phyloP scores from a whole-genome alignment of 75 land plant genomes.

The Chamaecyparis obtusa region DNA sequence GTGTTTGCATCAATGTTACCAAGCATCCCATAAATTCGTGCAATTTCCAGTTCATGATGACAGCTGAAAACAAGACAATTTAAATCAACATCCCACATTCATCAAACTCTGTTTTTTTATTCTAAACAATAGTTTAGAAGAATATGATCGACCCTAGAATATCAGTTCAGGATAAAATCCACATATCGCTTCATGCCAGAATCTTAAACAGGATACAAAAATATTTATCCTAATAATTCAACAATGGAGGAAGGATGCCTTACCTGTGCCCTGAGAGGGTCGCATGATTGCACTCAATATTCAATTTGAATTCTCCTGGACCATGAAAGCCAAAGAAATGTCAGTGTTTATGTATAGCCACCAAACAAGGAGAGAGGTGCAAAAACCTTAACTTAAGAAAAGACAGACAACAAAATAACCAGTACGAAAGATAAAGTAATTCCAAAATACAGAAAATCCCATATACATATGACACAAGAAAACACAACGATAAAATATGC shows the following conservation, averaged over 20 bases:
- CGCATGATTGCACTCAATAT: conserved; percentile 99
- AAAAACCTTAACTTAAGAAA: not conserved
- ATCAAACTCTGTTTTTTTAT: not conserved
- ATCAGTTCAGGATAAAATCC: not conserved
- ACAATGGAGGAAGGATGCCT: not conserved
- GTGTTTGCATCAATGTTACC: conserved; percentile 96
- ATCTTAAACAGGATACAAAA: not conserved
- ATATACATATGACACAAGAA: not conserved
- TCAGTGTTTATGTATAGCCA: not conserved
- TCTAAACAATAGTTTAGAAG: not conserved
- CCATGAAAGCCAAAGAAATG: not conserved
- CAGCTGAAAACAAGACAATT: conserved; percentile 56
- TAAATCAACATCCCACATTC: conserved; percentile 7
- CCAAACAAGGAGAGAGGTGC: not conserved
- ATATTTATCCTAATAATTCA: not conserved
- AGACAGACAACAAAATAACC: too few species aligned
- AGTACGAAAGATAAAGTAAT: too few species aligned
- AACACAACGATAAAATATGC: not conserved
- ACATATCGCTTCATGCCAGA: not conserved
- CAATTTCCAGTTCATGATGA: conserved; percentile 90
- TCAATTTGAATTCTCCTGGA: conserved; percentile 86
- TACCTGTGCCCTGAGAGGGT: conserved; percentile 96
- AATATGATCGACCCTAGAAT: not conserved
- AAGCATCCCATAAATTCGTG: conserved; percentile 89
- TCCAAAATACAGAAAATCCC: not conserved